Conservation (phyloP, 2,329 filamentous ascomycete species). For the Hypoxylon sp. region DNA sequence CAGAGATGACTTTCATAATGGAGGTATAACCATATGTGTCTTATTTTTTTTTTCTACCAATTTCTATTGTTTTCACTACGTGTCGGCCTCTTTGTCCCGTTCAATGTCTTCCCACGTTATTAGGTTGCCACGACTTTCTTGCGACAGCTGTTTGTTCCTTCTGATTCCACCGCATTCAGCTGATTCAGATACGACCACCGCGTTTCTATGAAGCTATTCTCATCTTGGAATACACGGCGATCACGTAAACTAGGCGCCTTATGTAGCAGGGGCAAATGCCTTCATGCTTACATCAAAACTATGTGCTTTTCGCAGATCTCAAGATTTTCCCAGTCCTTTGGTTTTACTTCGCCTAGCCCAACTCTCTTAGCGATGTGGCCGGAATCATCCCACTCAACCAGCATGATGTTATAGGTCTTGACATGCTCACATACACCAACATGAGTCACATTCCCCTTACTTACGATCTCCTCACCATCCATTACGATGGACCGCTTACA, state of each 20-base stretch:
- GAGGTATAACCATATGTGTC: background rate
- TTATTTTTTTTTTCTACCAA: background rate
- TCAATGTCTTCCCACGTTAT: background rate
- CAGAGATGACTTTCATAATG: background rate
- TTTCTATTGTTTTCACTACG: background rate
- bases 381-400: slow-evolving; percentile 1
- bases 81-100: background rate
- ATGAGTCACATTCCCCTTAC: background rate
- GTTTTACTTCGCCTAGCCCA: background rate
- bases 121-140: too few species aligned
- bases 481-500: background rate
- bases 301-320: background rate
- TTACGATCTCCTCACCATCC: background rate
- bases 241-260: background rate
- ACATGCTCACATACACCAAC: slow-evolving; percentile 8
- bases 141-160: too few species aligned
- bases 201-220: background rate
- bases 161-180: background rate
- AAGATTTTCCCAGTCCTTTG: background rate
- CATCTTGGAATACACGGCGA: background rate
- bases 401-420: slow-evolving; percentile 8
- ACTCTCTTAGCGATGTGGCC: slow-evolving; percentile 2
- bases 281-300: background rate
- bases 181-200: background rate
- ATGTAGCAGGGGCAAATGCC: background rate